Conservation (phyloP, 164 flowering plant genomes). For the Litsea cubeba region DNA sequence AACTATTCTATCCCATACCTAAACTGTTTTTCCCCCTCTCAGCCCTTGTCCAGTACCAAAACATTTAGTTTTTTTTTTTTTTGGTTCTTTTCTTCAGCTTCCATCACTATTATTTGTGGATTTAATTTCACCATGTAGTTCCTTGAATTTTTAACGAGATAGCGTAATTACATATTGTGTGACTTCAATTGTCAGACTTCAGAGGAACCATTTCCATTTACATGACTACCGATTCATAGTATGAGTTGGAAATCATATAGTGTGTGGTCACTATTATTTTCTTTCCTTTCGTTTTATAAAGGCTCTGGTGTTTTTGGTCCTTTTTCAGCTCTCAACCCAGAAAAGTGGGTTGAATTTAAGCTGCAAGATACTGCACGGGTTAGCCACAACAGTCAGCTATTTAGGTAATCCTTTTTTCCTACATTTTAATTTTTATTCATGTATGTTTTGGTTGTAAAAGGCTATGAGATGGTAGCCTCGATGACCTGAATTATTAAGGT, state of each 20-base stretch:
- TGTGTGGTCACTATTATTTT: background rate
- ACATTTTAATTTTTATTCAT: background rate
- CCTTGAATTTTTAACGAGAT: background rate
- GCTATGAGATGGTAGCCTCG: too few species aligned
- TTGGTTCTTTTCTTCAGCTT: background rate
- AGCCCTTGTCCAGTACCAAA: background rate
- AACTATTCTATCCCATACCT: background rate
- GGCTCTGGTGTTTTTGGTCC: conserved; percentile 9
- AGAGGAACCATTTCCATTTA: background rate
- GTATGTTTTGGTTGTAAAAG: too few species aligned
- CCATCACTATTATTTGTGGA: background rate
- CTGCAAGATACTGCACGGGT: conserved; percentile 82
- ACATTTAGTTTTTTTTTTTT: background rate
- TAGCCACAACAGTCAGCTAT: conserved; percentile 82
- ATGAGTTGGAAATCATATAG: background rate
- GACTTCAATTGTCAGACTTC: background rate
- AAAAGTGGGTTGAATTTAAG: conserved; percentile 85
- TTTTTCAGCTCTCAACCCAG: conserved; percentile 76
- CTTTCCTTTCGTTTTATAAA: conserved; percentile 3
- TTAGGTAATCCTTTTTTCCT: conserved; percentile 45
- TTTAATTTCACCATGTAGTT: background rate
- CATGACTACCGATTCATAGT: background rate
- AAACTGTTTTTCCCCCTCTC: background rate
- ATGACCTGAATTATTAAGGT: too few species aligned
- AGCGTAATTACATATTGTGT: too few species aligned